A percentile compares a stretch with the other conserved stretches of the same genome.
Evolutionary conservation across 2,329 filamentous ascomycete species (phyloP).

Genomic region (Mycosphaerelloides madeirae): DNA sequence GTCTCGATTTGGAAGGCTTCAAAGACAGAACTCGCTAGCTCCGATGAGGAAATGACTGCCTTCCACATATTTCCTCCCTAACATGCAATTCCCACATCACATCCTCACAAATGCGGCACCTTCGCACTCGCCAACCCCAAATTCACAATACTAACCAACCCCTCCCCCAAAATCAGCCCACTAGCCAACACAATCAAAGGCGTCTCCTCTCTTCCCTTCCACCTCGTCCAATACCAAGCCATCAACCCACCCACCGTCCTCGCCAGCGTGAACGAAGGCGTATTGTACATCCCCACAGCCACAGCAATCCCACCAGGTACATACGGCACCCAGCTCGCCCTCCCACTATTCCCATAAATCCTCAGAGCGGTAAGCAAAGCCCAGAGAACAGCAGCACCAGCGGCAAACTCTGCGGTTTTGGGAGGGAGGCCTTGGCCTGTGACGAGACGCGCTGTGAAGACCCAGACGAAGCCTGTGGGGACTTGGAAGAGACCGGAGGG

Average conservation of each 20-base stretch:
- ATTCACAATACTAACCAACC: constrained; percentile 87
- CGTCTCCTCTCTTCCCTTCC: constrained; percentile 56
- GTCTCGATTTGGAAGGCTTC: no score
- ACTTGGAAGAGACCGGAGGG: constrained; percentile 89
- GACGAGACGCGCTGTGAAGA: constrained; percentile 89
- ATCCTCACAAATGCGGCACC: constrained; percentile 59
- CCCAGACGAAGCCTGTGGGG: constrained; percentile 93
- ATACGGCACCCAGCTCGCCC: constrained; percentile 62
- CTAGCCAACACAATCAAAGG: constrained; percentile 83
- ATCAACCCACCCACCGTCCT: constrained; percentile 73
- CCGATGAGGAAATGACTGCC: no score
- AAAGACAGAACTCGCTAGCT: no score
- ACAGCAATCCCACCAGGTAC: constrained; percentile 93
- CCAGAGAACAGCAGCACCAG: constrained; percentile 70
- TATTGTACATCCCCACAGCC: constrained; percentile 97
- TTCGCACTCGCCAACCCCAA: constrained; percentile 70
- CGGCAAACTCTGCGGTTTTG: constrained; percentile 76
- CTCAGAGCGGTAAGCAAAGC: constrained; percentile 65
- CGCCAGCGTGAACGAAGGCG: constrained; percentile 89
- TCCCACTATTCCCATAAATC: constrained; percentile 47
- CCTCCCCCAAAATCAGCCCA: constrained; percentile 88
- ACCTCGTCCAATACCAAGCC: constrained; percentile 71
- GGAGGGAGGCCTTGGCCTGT: constrained; percentile 82
- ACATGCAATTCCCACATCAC: no score
- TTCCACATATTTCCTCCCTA: no score